Conservation (phyloP, 1,284 basidiomycete genomes). For the Wallemia hederae region DNA sequence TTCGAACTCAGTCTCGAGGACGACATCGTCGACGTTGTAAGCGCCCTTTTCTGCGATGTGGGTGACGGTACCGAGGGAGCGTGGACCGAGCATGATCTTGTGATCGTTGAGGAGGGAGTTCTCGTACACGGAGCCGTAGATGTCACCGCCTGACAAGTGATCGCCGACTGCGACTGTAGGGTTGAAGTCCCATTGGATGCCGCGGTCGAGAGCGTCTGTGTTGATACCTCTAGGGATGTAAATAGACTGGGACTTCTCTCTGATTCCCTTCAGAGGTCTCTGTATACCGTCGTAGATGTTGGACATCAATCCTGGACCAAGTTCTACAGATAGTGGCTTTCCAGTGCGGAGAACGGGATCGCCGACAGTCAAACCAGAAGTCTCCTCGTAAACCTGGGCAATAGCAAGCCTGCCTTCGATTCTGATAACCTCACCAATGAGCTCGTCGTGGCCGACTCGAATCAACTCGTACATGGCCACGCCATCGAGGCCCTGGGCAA, state of each 20-base stretch:
- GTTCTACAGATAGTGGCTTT: conserved; percentile 87
- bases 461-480: conserved; percentile 89
- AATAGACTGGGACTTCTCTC: conserved; percentile 86
- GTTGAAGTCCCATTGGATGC: conserved; percentile 79
- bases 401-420: conserved; percentile 91
- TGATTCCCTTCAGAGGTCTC: conserved; percentile 65
- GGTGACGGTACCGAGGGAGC: conserved; percentile 82
- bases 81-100: conserved; percentile 84
- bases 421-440: conserved; percentile 51
- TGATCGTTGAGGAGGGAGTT: conserved; percentile 90
- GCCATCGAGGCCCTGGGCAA: conserved; percentile 86
- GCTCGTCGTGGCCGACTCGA: conserved; percentile 77
- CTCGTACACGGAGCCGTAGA: conserved; percentile 85
- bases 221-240: conserved; percentile 98
- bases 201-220: conserved; percentile 73
- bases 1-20: conserved; percentile 91
- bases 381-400: conserved; percentile 99
- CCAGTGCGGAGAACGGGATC: conserved; percentile 92
- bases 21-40: conserved; percentile 79
- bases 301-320: conserved; percentile 87
- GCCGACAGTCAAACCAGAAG: conserved; percentile 86
- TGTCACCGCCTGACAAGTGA: conserved; percentile 86
- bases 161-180: conserved; percentile 69
- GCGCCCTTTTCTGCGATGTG: conserved; percentile 79
- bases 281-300: conserved; percentile 98